Evolutionary conservation across 371 early-diverging fungal species (phyloP).

Genomic region (Rhizopus delemar): DNA sequence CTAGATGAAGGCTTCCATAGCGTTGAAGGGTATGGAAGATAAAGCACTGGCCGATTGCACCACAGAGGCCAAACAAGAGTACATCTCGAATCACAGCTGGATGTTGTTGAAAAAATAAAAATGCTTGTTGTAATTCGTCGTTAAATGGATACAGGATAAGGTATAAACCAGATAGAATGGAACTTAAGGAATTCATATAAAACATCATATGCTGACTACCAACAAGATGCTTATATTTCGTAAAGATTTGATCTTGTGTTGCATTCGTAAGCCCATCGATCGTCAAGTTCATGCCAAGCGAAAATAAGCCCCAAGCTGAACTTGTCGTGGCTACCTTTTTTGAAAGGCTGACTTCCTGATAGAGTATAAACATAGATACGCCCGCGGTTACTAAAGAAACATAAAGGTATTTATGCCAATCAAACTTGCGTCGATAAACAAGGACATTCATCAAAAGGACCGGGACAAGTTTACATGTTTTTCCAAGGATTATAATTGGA

Average conservation of each 20-base stretch:
- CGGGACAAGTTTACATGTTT: slow-evolving; percentile 97
- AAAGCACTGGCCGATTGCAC: slow-evolving; percentile 95
- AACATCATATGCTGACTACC: slow-evolving; percentile 97
- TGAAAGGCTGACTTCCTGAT: slow-evolving; percentile 58
- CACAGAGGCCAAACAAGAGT: slow-evolving; percentile 88
- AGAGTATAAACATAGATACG: slow-evolving; percentile 91
- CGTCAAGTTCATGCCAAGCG: slow-evolving; percentile 82
- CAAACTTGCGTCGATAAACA: slow-evolving; percentile 84
- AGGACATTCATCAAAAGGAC: slow-evolving; percentile 94
- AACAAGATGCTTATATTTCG: slow-evolving; percentile 61
- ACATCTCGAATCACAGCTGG: slow-evolving; percentile 85
- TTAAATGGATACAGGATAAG: slow-evolving; percentile 69
- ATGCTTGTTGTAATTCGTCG: slow-evolving; percentile 75
- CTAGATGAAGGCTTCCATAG: slow-evolving; percentile 90
- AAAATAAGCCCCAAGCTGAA: slow-evolving; percentile 79
- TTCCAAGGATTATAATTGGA: slow-evolving; percentile 95
- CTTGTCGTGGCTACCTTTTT: slow-evolving; percentile 47
- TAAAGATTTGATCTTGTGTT: slow-evolving; percentile 94
- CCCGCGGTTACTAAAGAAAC: slow-evolving; percentile 86
- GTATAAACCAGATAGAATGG: slow-evolving; percentile 69
- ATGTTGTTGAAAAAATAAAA: slow-evolving; percentile 73
- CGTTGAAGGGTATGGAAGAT: slow-evolving; percentile 93
- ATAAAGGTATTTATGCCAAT: slow-evolving; percentile 81
- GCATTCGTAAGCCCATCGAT: slow-evolving; percentile 96
- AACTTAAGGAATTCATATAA: slow-evolving; percentile 89